Evolutionary conservation across 768 basidiomycete species (phyloP).

Genomic region (Hericium rajendrae): DNA sequence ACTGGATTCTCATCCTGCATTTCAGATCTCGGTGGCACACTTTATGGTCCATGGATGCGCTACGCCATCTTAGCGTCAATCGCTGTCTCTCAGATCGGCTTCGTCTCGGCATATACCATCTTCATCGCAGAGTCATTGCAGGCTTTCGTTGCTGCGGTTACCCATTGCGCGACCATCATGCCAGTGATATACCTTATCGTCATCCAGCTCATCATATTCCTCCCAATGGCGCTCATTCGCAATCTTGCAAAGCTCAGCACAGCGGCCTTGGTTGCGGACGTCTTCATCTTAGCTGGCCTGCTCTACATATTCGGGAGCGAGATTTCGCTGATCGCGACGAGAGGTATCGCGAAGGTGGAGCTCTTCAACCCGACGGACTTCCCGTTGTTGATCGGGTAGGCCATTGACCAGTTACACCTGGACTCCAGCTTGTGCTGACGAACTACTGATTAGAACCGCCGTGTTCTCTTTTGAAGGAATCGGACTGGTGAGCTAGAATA

Average conservation of each 20-base stretch:
- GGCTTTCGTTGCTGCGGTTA: conserved; percentile 77
- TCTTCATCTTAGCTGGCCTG: conserved; percentile 83
- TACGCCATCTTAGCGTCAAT: conserved; percentile 82
- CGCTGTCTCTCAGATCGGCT: conserved; percentile 81
- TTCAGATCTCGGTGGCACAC: conserved; percentile 81
- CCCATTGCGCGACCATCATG: conserved; percentile 59
- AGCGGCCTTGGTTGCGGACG: conserved; percentile 89
- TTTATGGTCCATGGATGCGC: conserved; percentile 94
- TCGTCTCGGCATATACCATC: conserved; percentile 86
- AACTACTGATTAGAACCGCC: conserved; percentile 55
- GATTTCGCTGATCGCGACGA: conserved; percentile 48
- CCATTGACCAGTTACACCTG: background rate
- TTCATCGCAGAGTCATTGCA: conserved; percentile 91
- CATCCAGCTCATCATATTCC: conserved; percentile 74
- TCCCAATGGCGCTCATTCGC: conserved; percentile 82
- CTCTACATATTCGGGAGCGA: conserved; percentile 88
- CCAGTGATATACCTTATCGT: conserved; percentile 76
- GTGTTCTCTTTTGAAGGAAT: conserved; percentile 99
- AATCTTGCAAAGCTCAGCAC: conserved; percentile 93
- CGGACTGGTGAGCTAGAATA: conserved; percentile 55
- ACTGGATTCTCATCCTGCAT: background rate
- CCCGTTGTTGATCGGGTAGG: conserved; percentile 82
- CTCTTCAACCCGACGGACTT: conserved; percentile 87
- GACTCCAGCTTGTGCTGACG: background rate
- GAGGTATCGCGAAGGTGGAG: conserved; percentile 71